phyloP scores from a whole-genome alignment of 208 protist genomes.

The Lotmaria passim region DNA sequence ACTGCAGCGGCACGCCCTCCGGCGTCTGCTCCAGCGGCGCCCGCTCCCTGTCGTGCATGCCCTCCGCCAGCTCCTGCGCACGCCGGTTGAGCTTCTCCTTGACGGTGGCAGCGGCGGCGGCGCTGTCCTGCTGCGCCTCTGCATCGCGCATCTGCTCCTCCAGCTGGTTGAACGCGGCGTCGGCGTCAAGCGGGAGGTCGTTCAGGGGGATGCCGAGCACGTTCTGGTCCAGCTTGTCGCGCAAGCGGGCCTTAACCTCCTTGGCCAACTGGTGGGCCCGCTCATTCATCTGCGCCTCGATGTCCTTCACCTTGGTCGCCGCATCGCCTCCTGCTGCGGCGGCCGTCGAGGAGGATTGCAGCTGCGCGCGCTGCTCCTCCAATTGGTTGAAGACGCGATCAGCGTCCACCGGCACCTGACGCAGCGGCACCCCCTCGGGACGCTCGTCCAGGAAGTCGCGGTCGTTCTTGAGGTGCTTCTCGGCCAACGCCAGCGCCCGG shows the following conservation, averaged over 20 bases:
- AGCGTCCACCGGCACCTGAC: conserved; percentile 53
- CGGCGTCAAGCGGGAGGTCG: conserved; percentile 58
- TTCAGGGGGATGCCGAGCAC: conserved; percentile 54
- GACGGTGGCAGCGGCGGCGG: conserved; percentile 9
- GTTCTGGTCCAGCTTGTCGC: conserved; percentile 52
- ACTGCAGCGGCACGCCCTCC: conserved; percentile 55
- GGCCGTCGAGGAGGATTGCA: conserved; percentile 37
- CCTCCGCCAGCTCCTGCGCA: conserved; percentile 46
- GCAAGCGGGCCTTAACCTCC: conserved; percentile 46
- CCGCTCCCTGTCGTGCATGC: conserved; percentile 44
- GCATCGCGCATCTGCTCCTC: conserved; percentile 60
- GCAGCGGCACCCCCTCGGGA: conserved; percentile 59
- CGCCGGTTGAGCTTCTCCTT: conserved; percentile 54
- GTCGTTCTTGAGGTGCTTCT: conserved; percentile 40
- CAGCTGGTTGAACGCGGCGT: conserved; percentile 46
- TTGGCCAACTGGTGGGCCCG: conserved; percentile 56
- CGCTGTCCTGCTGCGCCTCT: conserved; percentile 22
- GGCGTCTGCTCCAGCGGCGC: conserved; percentile 39
- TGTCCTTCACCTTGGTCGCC: conserved; percentile 31
- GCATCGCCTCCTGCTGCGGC: conserved; percentile 15
- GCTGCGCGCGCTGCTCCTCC: conserved; percentile 56
- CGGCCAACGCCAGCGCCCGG: conserved; percentile 51
- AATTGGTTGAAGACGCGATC: conserved; percentile 55
- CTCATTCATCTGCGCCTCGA: conserved; percentile 65
- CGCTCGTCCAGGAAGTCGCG: conserved; percentile 54